Percentiles rank a stretch among this genome's conserved stretches.
These are phyloP conservation scores for Rosa rugosa DNA, from an alignment of 306 rosid species.

Conservation along the genomic window DNA sequence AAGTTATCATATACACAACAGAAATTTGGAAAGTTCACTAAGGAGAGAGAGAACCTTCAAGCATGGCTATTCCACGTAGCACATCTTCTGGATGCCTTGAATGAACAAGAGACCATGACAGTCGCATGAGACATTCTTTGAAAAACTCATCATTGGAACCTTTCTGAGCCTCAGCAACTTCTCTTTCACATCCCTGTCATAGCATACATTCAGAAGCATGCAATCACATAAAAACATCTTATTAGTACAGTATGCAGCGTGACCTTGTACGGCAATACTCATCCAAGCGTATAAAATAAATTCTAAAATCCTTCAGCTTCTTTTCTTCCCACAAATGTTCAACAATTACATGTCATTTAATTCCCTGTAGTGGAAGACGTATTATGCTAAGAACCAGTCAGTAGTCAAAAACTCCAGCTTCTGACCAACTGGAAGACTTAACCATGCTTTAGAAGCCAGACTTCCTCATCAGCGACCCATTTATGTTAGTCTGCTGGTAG, in stretches of 20 bases:
- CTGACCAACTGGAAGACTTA: neutral
- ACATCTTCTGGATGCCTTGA: slow-evolving; percentile 71
- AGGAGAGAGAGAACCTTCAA: slow-evolving; percentile 51
- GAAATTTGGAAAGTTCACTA: neutral
- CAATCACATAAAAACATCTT: neutral
- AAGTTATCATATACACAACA: neutral
- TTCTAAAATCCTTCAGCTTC: neutral
- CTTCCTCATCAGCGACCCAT: neutral
- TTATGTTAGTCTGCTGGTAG: neutral
- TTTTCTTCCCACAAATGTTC: neutral
- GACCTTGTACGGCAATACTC: neutral
- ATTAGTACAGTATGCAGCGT: neutral
- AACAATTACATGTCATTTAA: neutral
- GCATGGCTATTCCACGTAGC: slow-evolving; percentile 96
- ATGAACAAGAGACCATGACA: slow-evolving; percentile 97
- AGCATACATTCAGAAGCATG: slow-evolving; percentile 16
- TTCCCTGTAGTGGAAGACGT: neutral
- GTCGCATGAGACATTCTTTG: slow-evolving; percentile 71
- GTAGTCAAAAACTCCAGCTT: neutral
- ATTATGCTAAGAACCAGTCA: neutral
- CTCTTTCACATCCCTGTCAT: slow-evolving; percentile 82
- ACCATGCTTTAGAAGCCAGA: neutral
- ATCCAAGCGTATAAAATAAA: neutral
- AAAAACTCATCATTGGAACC: slow-evolving; percentile 50
- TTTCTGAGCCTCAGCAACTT: slow-evolving; percentile 67